Evolutionary conservation across 108 stramenopile genomes (phyloP), one percentile per base, ranked within the genome.

Genomic region (Cylindrotheca fusiformis): DNA sequence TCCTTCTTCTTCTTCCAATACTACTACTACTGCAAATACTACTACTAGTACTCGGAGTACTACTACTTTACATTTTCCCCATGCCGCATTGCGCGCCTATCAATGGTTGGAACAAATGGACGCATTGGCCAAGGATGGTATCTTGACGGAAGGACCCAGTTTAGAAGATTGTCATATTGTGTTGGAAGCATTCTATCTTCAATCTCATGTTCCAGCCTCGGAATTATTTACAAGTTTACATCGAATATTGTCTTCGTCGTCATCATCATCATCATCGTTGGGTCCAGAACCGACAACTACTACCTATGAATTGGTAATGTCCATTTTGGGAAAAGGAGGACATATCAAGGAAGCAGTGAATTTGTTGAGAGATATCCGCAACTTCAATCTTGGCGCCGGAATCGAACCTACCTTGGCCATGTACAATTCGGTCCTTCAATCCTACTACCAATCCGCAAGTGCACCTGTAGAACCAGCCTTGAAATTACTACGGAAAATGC

Each of bases 391-490:
- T 3, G 58, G 31, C 5, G 18, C 2, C 25, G n/a, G 27, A 4
- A 52, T 24, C 12, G 8, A 2, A 4, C 29, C 47, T 6, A 57
- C 61, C 12, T n/a, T 65, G 33, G 31, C 64, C 36, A 56, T 72
- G 63, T 72, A 63, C 58, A 63, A 59, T 51, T 21, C 51, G n/a
- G 49, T 72, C n/a, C 32, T 72, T 3, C 19, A 50, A 32, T 63
- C 71, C 4, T 53, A 59, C 41, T 2, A 29, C 44, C 68, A 72
- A 32, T 27, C 63, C 8, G 56, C 41, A 29, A 61, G 63, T 1
- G 75, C 79, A n/a, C n/a, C n/a, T n/a, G n/a, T n/a, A n/a, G 58
- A 75, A 53, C 54, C 46, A 19, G 76, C 81, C 8, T 48, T 71
- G 32, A 66, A 45, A 31, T 54, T 74, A 25, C 29, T 74, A 33